Conservation (phyloP, 208 protist species). For the Trypanosoma melophagium region DNA sequence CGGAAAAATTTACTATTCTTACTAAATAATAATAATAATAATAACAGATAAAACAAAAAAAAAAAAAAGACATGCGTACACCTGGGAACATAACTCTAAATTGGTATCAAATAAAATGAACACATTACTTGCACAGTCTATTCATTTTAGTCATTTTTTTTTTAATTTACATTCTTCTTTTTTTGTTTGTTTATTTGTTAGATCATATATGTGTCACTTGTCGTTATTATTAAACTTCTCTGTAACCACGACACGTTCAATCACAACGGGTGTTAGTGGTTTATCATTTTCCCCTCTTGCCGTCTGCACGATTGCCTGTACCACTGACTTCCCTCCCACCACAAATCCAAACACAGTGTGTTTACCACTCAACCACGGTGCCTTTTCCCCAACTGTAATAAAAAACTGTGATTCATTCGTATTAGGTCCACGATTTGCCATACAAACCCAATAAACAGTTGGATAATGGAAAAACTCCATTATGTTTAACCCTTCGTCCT, state of each 20-base stretch:
- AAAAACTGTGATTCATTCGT: constrained; percentile 93
- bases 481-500: constrained; percentile 84
- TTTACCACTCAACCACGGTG: constrained; percentile 85
- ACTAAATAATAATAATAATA: no score
- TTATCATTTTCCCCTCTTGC: constrained; percentile 44
- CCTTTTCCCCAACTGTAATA: constrained; percentile 66
- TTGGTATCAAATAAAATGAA: no score
- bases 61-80: constrained; percentile 7
- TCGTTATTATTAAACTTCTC: neutral
- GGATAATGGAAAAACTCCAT: constrained; percentile 68
- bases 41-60: constrained; percentile 9
- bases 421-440: constrained; percentile 80
- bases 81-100: no score
- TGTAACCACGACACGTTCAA: constrained; percentile 48
- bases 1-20: neutral
- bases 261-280: constrained; percentile 58
- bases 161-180: neutral
- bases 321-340: constrained; percentile 56
- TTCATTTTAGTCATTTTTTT: constrained; percentile 14
- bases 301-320: constrained; percentile 49
- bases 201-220: no score
- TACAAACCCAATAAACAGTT: constrained; percentile 71
- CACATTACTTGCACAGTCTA: neutral
- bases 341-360: constrained; percentile 95
- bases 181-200: no score